These are phyloP conservation scores for Rhodotorula sp. DNA, from an alignment of 1,284 basidiomycete species.

Conservation along the genomic window DNA sequence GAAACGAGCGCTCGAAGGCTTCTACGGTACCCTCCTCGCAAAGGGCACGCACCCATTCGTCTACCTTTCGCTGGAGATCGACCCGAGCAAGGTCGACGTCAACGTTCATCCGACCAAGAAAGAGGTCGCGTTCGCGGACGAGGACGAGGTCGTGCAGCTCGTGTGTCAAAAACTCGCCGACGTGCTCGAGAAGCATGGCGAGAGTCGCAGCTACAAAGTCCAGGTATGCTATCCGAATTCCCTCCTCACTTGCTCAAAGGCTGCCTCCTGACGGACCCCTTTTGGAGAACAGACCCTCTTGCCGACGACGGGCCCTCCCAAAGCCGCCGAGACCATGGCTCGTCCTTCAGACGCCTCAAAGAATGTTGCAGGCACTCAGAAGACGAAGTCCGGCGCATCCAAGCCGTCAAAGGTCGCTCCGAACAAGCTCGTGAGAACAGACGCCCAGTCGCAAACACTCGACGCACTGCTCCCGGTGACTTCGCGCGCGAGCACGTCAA, in stretches of 20 bases:
- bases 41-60: constrained; percentile 89
- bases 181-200: constrained; percentile 64
- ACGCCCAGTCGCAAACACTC: constrained; percentile 78
- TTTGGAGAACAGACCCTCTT: constrained; percentile 48
- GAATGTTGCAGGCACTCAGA: neutral
- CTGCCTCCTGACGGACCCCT: neutral
- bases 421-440: constrained; percentile 90
- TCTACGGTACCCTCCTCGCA: constrained; percentile 82
- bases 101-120: constrained; percentile 98
- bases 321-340: constrained; percentile 23
- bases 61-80: constrained; percentile 82
- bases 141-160: constrained; percentile 79
- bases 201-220: constrained; percentile 70
- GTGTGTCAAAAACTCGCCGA: constrained; percentile 72
- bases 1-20: constrained; percentile 80
- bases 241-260: neutral
- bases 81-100: constrained; percentile 86
- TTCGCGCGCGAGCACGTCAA: no score
- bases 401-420: constrained; percentile 54
- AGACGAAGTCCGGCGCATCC: neutral
- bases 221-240: constrained; percentile 57
- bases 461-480: constrained; percentile 75
- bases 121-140: constrained; percentile 79
- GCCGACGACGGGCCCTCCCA: constrained; percentile 45
- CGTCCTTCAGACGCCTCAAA: neutral